phyloP scores from a whole-genome alignment of 2,329 filamentous ascomycete species.

The Alternaria solani region DNA sequence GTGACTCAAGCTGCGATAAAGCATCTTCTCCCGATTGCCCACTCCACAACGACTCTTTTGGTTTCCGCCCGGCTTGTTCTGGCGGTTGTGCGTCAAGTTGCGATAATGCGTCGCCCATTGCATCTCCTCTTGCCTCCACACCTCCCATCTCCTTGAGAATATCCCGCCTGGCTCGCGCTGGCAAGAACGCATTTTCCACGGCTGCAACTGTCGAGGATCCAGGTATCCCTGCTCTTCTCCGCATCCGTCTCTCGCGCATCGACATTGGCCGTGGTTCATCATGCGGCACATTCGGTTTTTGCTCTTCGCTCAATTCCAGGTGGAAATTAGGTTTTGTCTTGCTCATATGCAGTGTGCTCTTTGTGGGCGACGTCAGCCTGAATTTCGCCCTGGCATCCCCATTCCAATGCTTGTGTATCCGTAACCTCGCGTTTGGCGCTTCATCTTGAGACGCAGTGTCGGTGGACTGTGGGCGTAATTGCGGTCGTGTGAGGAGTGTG shows the following conservation, averaged over 20 bases:
- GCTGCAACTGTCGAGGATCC: not conserved
- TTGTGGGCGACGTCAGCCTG: not conserved
- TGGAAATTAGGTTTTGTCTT: conserved; percentile 3
- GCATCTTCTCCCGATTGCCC: not conserved
- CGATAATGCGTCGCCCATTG: not conserved
- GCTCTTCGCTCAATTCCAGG: not conserved
- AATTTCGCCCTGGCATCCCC: conserved; percentile 4
- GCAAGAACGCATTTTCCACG: not conserved
- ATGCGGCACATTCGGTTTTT: not conserved
- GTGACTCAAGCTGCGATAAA: not conserved
- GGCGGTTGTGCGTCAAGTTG: not conserved
- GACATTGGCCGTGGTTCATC: conserved; percentile 4
- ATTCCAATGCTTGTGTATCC: conserved; percentile 18
- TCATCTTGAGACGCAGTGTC: conserved; percentile 9
- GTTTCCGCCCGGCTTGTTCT: not conserved
- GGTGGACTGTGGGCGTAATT: conserved; percentile 9
- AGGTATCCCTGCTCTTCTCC: conserved; percentile 2
- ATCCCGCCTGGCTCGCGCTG: not conserved
- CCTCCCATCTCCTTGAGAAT: not conserved
- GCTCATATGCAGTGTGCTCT: conserved; percentile 7
- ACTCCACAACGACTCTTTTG: not conserved
- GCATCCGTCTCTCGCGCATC: conserved; percentile 15
- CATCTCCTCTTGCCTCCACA: not conserved
- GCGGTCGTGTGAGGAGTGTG: conserved; percentile 4
- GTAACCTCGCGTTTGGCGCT: conserved; percentile 7